Evolutionary conservation across 176 grass and related monocot species (phyloP).

Genomic region (Raddia distichophylla): DNA sequence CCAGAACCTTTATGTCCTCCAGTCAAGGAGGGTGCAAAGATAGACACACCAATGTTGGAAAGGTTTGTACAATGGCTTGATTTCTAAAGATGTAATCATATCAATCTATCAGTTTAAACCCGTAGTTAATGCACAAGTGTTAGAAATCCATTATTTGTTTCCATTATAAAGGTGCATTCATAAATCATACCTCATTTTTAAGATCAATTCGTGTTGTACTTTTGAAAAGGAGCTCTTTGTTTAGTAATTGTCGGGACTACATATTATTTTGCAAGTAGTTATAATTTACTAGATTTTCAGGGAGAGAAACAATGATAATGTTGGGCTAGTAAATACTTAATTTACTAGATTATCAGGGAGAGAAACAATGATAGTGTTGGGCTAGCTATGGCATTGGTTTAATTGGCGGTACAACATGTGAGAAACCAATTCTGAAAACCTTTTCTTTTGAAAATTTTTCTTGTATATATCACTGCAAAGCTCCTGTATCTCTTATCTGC

Average conservation of each 20-base stretch:
- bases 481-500: no score
- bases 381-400: slow-evolving; percentile 4
- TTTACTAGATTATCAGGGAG: not conserved
- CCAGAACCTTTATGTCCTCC: slow-evolving; percentile 86
- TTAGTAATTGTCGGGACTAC: not conserved
- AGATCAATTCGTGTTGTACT: not conserved
- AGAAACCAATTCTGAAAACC: slow-evolving; percentile 3
- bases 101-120: not conserved
- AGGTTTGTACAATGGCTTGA: slow-evolving; percentile 54
- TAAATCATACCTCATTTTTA: slow-evolving; percentile 27
- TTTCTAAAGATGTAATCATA: not conserved
- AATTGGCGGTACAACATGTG: not conserved
- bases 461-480: no score
- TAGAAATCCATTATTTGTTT: not conserved
- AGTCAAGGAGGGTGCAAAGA: slow-evolving; percentile 56
- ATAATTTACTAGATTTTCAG: not conserved
- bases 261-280: slow-evolving; percentile 3
- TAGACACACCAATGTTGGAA: slow-evolving; percentile 66
- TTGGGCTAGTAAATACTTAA: not conserved
- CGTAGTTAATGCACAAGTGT: not conserved
- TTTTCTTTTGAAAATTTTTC: not conserved
- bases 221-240: slow-evolving; percentile 5
- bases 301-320: not conserved
- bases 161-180: slow-evolving; percentile 14
- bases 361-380: not conserved